Evolutionary conservation across 139 green algal genomes (phyloP).

Genomic region (Chlamydomonas sp.): DNA sequence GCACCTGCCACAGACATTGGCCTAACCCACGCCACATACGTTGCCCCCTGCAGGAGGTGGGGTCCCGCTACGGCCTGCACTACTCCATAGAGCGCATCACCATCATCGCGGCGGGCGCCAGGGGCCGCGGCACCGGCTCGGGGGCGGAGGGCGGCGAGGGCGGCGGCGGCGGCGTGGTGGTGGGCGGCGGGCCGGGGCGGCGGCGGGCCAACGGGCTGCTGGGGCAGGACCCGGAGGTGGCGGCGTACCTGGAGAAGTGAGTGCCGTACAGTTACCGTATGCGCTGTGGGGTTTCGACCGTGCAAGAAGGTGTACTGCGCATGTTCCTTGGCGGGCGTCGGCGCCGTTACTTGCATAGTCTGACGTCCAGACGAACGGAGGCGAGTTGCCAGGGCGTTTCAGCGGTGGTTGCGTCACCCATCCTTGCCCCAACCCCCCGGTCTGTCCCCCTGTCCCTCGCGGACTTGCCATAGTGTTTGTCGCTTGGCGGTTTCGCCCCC

Average conservation of each 20-base stretch:
- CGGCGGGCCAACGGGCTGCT: background rate
- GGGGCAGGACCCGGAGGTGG: background rate
- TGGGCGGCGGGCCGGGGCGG: background rate
- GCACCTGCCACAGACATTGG: too few relatives aligned
- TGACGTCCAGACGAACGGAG: too few relatives aligned
- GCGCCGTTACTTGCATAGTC: too few relatives aligned
- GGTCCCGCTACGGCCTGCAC: conserved; percentile 19
- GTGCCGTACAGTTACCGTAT: background rate
- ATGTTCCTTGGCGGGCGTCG: too few relatives aligned
- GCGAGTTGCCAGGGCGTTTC: too few relatives aligned
- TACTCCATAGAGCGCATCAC: conserved; percentile 37
- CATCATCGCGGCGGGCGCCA: background rate
- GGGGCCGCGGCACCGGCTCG: background rate
- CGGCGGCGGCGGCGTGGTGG: background rate
- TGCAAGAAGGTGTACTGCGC: too few relatives aligned
- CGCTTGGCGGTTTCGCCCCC: too few relatives aligned
- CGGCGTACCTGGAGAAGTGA: conserved; percentile 29
- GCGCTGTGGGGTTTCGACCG: too few relatives aligned
- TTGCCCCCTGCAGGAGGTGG: conserved; percentile 37
- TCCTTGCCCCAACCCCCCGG: too few relatives aligned
- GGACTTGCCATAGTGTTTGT: too few relatives aligned
- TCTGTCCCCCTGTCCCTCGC: too few relatives aligned
- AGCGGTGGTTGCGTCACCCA: too few relatives aligned
- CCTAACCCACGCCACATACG: background rate
- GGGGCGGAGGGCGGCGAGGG: background rate